These are phyloP conservation scores for Plasmodium fragile DNA, from an alignment of 169 alveolate species.

Conservation along the genomic window DNA sequence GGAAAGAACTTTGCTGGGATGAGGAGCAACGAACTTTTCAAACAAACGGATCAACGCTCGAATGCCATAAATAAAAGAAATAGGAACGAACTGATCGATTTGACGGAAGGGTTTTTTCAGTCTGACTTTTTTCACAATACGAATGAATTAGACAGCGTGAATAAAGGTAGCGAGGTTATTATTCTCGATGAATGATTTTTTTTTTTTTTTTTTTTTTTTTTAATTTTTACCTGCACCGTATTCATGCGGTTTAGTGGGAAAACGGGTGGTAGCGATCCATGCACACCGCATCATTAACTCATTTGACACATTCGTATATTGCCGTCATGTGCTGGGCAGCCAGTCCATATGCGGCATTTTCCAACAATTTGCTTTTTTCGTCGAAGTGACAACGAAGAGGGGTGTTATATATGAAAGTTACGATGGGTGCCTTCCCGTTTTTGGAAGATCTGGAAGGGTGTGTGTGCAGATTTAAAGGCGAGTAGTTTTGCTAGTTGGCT, in stretches of 20 bases:
- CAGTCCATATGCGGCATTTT: background rate
- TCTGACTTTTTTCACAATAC: conserved; percentile 65
- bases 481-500: background rate
- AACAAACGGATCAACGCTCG: background rate
- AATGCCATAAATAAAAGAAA: conserved; percentile 9
- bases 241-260: background rate
- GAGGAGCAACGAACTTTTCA: background rate
- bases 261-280: background rate
- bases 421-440: background rate
- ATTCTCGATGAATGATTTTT: conserved; percentile 53
- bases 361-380: background rate
- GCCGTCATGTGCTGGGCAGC: background rate
- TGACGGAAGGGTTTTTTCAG: conserved; percentile 71
- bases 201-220: conserved; percentile 15
- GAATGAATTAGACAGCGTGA: conserved; percentile 2
- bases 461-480: background rate
- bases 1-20: background rate
- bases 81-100: conserved; percentile 36
- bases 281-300: background rate
- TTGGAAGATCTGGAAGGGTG: background rate
- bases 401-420: background rate
- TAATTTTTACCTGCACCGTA: background rate
- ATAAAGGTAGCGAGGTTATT: conserved; percentile 48
- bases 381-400: background rate
- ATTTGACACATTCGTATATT: background rate